Conservation (phyloP, 257 asterid genomes). For the Fraxinus pennsylvanica region DNA sequence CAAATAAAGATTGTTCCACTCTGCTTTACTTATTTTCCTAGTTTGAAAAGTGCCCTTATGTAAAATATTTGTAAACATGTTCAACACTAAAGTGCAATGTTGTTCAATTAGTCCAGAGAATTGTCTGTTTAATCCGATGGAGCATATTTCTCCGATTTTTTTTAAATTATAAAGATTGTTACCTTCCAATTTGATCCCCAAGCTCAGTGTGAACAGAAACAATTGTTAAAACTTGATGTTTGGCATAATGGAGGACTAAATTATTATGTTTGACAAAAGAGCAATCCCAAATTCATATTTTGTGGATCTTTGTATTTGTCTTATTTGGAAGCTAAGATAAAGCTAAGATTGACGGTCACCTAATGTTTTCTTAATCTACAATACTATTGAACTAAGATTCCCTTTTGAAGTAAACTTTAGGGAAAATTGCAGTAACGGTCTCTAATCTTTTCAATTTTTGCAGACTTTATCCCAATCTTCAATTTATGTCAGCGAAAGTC, state of each 20-base stretch:
- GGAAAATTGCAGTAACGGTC: too few species aligned
- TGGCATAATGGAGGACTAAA: not conserved
- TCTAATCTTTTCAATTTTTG: too few species aligned
- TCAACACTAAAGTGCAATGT: not conserved
- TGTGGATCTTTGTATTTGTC: not conserved
- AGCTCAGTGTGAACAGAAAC: not conserved
- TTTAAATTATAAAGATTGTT: not conserved
- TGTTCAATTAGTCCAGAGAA: not conserved
- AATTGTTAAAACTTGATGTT: not conserved
- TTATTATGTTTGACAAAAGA: slow-evolving; percentile 4
- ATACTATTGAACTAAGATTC: slow-evolving; percentile 22
- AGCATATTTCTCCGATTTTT: not conserved
- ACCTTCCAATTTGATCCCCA: not conserved
- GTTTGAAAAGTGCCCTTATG: not conserved
- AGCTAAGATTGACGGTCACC: not conserved
- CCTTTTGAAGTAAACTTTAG: not conserved
- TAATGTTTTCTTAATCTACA: not conserved
- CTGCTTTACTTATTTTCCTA: not conserved
- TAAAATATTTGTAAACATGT: too few species aligned
- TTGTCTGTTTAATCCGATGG: not conserved
- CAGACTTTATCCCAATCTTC: too few species aligned
- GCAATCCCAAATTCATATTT: not conserved
- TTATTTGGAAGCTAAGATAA: not conserved
- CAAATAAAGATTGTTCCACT: not conserved
- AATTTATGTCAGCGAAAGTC: too few species aligned